Evolutionary conservation across 345 rosid species (phyloP).

Genomic region (Eutrema heterophyllum): DNA sequence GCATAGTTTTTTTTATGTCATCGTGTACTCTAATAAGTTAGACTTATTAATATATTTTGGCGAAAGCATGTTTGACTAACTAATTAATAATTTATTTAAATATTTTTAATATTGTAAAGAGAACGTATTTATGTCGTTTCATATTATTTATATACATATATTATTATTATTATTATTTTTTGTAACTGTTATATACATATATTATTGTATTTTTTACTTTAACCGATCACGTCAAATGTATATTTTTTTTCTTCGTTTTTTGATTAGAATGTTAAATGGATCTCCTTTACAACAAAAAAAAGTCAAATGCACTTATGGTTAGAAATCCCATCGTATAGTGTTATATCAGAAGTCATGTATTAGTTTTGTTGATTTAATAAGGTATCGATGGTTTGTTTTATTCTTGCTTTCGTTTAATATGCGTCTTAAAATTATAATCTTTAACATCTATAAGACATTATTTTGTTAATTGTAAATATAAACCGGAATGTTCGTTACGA

Average conservation of each 20-base stretch:
- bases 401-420: neutral
- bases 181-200: neutral
- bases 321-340: neutral
- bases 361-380: neutral
- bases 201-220: neutral
- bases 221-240: neutral
- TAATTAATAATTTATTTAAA: neutral
- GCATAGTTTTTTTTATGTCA: neutral
- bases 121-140: neutral
- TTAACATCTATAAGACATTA: no score
- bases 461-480: no score
- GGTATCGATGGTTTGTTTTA: no score
- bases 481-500: no score
- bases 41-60: neutral
- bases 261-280: neutral
- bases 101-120: neutral
- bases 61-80: neutral
- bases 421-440: neutral
- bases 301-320: neutral
- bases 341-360: neutral
- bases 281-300: neutral
- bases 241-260: neutral
- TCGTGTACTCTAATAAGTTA: conserved; percentile 9
- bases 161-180: no score
- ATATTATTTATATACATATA: no score